Percentiles rank a stretch among this genome's conserved stretches.
Conservation (phyloP, 1,139 yeast genomes). For the Candida sp. region DNA sequence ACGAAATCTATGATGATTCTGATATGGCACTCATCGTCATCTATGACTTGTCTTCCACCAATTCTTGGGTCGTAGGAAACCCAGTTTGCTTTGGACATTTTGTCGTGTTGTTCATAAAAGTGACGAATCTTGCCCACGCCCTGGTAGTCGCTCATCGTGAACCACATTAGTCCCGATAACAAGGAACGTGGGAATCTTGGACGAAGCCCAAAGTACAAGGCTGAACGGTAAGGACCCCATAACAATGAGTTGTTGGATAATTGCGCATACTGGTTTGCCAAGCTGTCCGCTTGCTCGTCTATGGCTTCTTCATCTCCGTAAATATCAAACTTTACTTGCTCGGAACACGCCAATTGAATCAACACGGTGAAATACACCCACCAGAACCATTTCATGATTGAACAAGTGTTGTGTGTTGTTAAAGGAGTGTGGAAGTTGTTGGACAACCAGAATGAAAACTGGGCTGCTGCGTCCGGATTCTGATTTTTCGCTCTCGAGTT, state of each 20-base stretch:
- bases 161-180: slow-evolving; percentile 90
- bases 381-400: slow-evolving; percentile 5
- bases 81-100: slow-evolving; percentile 85
- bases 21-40: slow-evolving; percentile 68
- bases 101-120: slow-evolving; percentile 76
- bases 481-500: no score
- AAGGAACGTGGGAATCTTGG: slow-evolving; percentile 83
- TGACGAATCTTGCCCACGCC: slow-evolving; percentile 75
- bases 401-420: background rate
- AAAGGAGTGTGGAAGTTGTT: background rate
- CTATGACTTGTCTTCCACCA: slow-evolving; percentile 84
- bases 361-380: slow-evolving; percentile 1
- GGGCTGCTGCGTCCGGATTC: no score
- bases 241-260: slow-evolving; percentile 40
- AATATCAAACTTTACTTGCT: slow-evolving; percentile 13
- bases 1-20: slow-evolving; percentile 75
- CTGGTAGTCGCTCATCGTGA: slow-evolving; percentile 62
- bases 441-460: background rate
- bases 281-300: background rate
- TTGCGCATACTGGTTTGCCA: slow-evolving; percentile 22
- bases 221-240: slow-evolving; percentile 97
- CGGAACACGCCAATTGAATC: slow-evolving; percentile 6
- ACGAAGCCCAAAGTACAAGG: slow-evolving; percentile 82
- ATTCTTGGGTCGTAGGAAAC: slow-evolving; percentile 79
- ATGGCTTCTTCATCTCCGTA: slow-evolving; percentile 5